Percentiles rank a stretch among this genome's conserved stretches.
Conservation (phyloP, 2,329 filamentous ascomycete genomes). For the Fusarium sp. region DNA sequence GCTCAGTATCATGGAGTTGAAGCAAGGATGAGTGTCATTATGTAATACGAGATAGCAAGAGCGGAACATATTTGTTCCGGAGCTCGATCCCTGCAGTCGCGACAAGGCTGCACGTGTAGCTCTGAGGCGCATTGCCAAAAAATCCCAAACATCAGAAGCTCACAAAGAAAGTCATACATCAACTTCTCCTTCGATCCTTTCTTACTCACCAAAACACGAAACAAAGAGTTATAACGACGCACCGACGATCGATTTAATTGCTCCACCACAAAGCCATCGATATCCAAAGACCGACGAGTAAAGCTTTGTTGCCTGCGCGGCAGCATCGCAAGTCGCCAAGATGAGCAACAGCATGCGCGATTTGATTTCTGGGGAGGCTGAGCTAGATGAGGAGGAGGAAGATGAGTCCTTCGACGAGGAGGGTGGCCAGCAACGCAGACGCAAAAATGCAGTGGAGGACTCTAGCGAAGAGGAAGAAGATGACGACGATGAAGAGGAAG, state of each 20-base stretch:
- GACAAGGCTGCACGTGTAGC: conserved; percentile 47
- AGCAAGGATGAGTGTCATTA: conserved; percentile 2
- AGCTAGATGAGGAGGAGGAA: conserved; percentile 86
- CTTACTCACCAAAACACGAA: conserved; percentile 5
- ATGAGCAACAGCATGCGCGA: conserved; percentile 76
- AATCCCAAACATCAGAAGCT: conserved; percentile 38
- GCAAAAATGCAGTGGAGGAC: conserved; percentile 69
- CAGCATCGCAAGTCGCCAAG: conserved; percentile 49
- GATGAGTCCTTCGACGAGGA: conserved; percentile 86
- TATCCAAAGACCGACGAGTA: conserved; percentile 21
- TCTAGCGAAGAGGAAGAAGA: conserved; percentile 94
- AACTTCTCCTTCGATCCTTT: conserved; percentile 22
- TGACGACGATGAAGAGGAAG: conserved; percentile 89
- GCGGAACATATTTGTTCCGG: conserved; percentile 35
- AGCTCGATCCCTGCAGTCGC: conserved; percentile 37
- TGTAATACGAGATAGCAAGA: conserved; percentile 8
- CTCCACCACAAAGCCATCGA: conserved; percentile 17
- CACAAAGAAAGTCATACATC: conserved; percentile 20
- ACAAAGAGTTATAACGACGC: background rate
- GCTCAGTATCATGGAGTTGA: background rate
- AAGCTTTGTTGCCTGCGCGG: conserved; percentile 44
- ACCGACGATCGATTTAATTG: conserved; percentile 1
- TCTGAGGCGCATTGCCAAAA: conserved; percentile 44
- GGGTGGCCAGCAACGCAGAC: conserved; percentile 67
- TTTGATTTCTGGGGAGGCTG: conserved; percentile 85